Percentiles rank a stretch among this genome's conserved stretches.
These are phyloP conservation scores for Solanum infundibuliforme DNA, from an alignment of 257 asterid genomes.

Conservation along the genomic window DNA sequence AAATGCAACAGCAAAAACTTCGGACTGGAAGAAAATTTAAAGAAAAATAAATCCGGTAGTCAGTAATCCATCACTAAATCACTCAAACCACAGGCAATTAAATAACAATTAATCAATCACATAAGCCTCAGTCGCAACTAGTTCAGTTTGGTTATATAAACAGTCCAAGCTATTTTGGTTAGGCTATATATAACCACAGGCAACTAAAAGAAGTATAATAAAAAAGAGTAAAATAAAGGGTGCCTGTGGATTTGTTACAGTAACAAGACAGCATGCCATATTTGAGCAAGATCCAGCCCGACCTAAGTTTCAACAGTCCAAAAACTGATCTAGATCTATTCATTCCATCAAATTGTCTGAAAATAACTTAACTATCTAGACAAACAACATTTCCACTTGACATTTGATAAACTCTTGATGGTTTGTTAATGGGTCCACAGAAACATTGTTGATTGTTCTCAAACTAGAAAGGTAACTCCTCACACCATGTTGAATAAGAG, in stretches of 20 bases:
- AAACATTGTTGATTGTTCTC: not conserved
- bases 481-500: not conserved
- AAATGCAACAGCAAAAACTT: constrained; percentile 95
- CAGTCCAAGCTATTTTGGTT: not conserved
- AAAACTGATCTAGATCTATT: not conserved
- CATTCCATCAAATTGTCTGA: not conserved
- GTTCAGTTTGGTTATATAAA: not conserved
- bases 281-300: not conserved
- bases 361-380: not conserved
- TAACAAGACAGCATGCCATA: not conserved
- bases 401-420: not conserved
- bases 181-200: not conserved
- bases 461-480: not conserved
- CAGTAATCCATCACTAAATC: not conserved
- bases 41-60: not conserved
- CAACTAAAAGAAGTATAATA: not conserved
- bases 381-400: not conserved
- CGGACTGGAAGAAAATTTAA: constrained; percentile 43
- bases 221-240: not conserved
- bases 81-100: not conserved
- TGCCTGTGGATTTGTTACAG: not conserved
- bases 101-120: not conserved
- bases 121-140: not conserved
- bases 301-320: not conserved
- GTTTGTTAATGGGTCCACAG: not conserved